Evolutionary conservation across 1,284 basidiomycete species (phyloP).

Genomic region (Trichosporon faecale): DNA sequence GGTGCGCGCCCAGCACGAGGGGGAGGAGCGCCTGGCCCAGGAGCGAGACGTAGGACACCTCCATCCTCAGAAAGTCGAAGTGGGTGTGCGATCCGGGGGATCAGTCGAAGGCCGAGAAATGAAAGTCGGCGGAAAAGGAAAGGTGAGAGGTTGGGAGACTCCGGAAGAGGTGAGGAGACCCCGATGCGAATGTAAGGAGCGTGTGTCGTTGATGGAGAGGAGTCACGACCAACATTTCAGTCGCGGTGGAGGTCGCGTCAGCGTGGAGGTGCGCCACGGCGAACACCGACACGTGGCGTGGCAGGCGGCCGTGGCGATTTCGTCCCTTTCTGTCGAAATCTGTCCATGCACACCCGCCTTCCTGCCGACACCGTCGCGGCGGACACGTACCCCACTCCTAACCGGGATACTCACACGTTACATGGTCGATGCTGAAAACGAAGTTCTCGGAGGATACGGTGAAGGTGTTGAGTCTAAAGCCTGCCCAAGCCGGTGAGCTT

Average conservation of each 20-base stretch:
- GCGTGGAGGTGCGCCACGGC: neutral
- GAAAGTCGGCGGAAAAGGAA: neutral
- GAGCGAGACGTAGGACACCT: slow-evolving; percentile 35
- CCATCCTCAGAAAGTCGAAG: neutral
- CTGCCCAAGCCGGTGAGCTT: too few relatives aligned
- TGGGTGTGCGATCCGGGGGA: too few relatives aligned
- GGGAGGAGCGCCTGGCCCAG: slow-evolving; percentile 47
- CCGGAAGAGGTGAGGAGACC: neutral
- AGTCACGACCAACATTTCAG: neutral
- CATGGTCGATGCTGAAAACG: neutral
- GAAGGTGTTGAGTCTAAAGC: too few relatives aligned
- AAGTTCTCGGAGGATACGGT: neutral
- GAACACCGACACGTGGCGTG: neutral
- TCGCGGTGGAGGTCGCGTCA: slow-evolving; percentile 4
- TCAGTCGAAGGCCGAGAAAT: neutral
- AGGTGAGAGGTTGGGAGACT: neutral
- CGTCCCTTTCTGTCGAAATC: neutral
- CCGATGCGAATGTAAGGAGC: neutral
- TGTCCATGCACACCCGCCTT: too few relatives aligned
- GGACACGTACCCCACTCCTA: too few relatives aligned
- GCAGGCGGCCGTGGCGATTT: neutral
- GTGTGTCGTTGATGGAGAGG: neutral
- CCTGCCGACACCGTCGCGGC: too few relatives aligned
- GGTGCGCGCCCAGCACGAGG: slow-evolving; percentile 50
- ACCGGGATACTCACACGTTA: too few relatives aligned